phyloP scores from a whole-genome alignment of 2,329 filamentous ascomycete genomes.

The Pseudocercospora fijiensis region DNA sequence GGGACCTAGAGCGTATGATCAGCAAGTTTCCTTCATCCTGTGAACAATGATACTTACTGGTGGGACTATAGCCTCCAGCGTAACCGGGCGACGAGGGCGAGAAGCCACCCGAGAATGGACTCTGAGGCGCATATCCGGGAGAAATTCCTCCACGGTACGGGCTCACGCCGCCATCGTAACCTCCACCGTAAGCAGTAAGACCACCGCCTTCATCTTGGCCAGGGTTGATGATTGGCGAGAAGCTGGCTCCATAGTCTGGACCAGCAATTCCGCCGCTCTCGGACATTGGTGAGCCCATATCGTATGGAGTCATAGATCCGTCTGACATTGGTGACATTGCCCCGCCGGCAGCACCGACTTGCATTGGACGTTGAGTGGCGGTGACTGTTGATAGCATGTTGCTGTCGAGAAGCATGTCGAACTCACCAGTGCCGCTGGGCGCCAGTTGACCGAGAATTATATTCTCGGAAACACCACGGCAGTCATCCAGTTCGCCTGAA shows the following conservation, averaged over 20 bases:
- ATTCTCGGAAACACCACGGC: constrained; percentile 96
- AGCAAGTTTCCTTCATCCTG: constrained; percentile 21
- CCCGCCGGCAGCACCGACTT: constrained; percentile 71
- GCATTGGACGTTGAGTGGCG: constrained; percentile 57
- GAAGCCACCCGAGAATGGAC: constrained; percentile 52
- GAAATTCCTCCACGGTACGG: constrained; percentile 61
- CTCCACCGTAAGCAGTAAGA: constrained; percentile 65
- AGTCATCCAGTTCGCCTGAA: constrained; percentile 93
- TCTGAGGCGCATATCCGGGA: constrained; percentile 43
- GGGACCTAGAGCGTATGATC: neutral
- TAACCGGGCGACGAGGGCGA: constrained; percentile 70
- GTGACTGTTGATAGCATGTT: constrained; percentile 96
- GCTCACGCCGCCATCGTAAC: constrained; percentile 61
- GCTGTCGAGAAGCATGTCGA: constrained; percentile 89
- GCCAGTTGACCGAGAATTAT: constrained; percentile 97
- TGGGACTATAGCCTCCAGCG: constrained; percentile 31
- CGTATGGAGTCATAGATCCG: constrained; percentile 92
- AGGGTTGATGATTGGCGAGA: constrained; percentile 71
- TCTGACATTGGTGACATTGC: constrained; percentile 62
- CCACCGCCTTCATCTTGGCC: constrained; percentile 58
- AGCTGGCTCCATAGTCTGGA: constrained; percentile 59
- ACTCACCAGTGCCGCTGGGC: constrained; percentile 93
- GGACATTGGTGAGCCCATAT: constrained; percentile 64
- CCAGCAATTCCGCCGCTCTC: constrained; percentile 61
- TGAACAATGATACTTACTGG: constrained; percentile 1